phyloP scores from a whole-genome alignment of 2,329 filamentous ascomycete genomes.

The Penicillium hordei region DNA sequence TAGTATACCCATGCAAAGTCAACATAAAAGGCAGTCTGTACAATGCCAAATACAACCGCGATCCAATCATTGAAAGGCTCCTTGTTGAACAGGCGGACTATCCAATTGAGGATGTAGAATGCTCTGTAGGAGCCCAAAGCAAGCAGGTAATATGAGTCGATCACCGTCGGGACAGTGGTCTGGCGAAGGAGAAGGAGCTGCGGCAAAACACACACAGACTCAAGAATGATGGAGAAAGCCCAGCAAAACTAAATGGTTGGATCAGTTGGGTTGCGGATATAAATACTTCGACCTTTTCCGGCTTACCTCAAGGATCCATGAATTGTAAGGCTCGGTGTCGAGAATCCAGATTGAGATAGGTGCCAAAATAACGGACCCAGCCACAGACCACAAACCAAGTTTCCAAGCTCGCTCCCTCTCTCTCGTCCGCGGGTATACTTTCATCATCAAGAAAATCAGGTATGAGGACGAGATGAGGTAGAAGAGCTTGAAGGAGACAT shows the following conservation, averaged over 20 bases:
- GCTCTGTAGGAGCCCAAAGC: slow-evolving; percentile 83
- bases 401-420: slow-evolving; percentile 95
- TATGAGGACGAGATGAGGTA: slow-evolving; percentile 84
- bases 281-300: background rate
- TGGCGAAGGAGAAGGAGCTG: slow-evolving; percentile 89
- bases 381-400: slow-evolving; percentile 69
- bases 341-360: slow-evolving; percentile 74
- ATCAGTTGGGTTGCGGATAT: background rate
- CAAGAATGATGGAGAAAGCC: slow-evolving; percentile 87
- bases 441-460: slow-evolving; percentile 84
- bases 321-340: slow-evolving; percentile 49
- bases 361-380: slow-evolving; percentile 64
- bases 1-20: slow-evolving; percentile 99
- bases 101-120: slow-evolving; percentile 91
- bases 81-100: slow-evolving; percentile 64
- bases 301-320: slow-evolving; percentile 44
- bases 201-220: slow-evolving; percentile 85
- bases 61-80: slow-evolving; percentile 65
- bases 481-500: slow-evolving; percentile 77
- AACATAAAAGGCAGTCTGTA: slow-evolving; percentile 86
- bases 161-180: slow-evolving; percentile 92
- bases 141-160: slow-evolving; percentile 93
- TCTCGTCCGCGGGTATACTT: slow-evolving; percentile 79
- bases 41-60: slow-evolving; percentile 78
- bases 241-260: slow-evolving; percentile 65